Evolutionary conservation across 176 grass and related monocot genomes (phyloP).

Genomic region (Aegilops bicornis): DNA sequence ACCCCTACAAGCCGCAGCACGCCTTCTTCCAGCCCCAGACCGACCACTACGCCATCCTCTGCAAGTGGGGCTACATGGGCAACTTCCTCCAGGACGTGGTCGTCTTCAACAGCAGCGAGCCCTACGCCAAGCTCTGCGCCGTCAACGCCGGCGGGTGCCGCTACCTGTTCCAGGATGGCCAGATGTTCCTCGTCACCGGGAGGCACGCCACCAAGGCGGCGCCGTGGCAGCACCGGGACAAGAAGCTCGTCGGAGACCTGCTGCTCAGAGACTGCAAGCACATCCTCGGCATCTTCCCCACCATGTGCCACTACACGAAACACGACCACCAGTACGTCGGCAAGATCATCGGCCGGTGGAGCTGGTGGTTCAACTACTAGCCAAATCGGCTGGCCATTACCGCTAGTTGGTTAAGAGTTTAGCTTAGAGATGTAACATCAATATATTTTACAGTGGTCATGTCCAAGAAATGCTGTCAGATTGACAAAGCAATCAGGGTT

Average conservation of each 20-base stretch:
- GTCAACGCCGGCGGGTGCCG: slow-evolving; percentile 41
- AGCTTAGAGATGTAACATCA: slow-evolving; percentile 3
- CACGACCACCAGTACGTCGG: slow-evolving; percentile 42
- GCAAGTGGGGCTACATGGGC: slow-evolving; percentile 65
- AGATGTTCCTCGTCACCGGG: slow-evolving; percentile 47
- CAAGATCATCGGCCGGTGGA: slow-evolving; percentile 45
- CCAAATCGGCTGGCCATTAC: background rate
- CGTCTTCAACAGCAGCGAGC: slow-evolving; percentile 45
- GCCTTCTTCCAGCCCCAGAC: slow-evolving; percentile 51
- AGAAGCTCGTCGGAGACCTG: slow-evolving; percentile 47
- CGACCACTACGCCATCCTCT: slow-evolving; percentile 37
- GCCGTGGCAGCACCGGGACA: background rate
- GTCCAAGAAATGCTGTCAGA: background rate
- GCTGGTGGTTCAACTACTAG: slow-evolving; percentile 57
- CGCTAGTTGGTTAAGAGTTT: slow-evolving; percentile 3
- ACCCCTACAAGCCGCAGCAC: slow-evolving; percentile 47
- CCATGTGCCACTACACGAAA: slow-evolving; percentile 30
- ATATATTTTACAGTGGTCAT: slow-evolving; percentile 3
- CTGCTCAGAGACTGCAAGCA: slow-evolving; percentile 45
- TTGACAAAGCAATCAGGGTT: background rate
- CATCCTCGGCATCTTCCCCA: slow-evolving; percentile 27
- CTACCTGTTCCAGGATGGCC: slow-evolving; percentile 50
- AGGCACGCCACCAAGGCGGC: background rate
- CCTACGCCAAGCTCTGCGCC: slow-evolving; percentile 14
- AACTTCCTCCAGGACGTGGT: slow-evolving; percentile 56